phyloP scores from a whole-genome alignment of 2,329 filamentous ascomycete species.

The Botrytis porri region DNA sequence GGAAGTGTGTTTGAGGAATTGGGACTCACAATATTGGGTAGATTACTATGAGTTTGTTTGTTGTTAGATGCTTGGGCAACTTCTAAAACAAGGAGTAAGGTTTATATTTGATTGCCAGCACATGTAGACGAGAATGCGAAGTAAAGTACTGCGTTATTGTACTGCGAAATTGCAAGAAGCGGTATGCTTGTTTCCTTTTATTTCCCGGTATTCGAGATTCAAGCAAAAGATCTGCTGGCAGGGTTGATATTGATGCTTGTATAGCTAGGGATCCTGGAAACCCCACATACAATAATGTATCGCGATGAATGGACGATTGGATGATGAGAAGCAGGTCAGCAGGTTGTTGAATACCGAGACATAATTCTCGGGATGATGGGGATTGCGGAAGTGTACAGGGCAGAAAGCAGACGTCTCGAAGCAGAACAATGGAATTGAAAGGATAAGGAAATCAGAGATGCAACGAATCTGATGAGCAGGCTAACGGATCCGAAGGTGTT shows the following conservation, averaged over 20 bases:
- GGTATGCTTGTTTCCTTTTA: conserved; percentile 18
- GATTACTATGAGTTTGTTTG: conserved; percentile 8
- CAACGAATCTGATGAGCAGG: background rate
- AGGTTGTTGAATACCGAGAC: conserved; percentile 7
- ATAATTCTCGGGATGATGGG: background rate
- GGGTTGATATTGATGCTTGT: conserved; percentile 19
- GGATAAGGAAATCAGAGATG: background rate
- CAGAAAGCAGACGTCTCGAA: background rate
- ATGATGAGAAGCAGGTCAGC: conserved; percentile 4
- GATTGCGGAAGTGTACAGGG: background rate
- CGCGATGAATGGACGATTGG: conserved; percentile 13
- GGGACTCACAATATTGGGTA: conserved; percentile 15
- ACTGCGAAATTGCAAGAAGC: conserved; percentile 5
- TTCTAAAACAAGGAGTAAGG: conserved; percentile 20
- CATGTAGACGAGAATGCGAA: conserved; percentile 6
- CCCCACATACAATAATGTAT: conserved; percentile 14
- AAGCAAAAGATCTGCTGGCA: conserved; percentile 21
- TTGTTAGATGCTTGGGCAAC: conserved; percentile 12
- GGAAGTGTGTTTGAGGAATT: conserved; percentile 6
- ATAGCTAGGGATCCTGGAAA: conserved; percentile 4
- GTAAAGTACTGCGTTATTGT: background rate
- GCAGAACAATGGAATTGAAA: background rate
- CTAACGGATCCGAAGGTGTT: background rate
- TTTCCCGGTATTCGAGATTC: conserved; percentile 19
- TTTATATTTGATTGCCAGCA: conserved; percentile 17